These are phyloP conservation scores for Yarrowia yakushimensis DNA, from an alignment of 805 yeast species.

Conservation along the genomic window DNA sequence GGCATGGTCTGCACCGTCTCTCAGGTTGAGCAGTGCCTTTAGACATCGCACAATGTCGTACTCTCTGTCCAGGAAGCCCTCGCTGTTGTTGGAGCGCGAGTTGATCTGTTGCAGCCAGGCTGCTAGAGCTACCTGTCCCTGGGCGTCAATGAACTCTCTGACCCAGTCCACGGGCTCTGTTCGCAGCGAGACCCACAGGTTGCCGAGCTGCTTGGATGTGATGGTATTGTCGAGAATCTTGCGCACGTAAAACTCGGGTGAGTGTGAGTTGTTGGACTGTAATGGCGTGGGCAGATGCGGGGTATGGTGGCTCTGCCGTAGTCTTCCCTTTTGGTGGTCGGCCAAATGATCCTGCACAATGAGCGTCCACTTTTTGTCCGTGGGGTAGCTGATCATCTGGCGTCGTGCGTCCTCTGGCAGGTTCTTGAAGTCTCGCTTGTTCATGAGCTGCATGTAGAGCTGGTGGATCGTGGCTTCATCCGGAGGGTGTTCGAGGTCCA, in stretches of 20 bases:
- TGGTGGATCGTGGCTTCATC: constrained; percentile 64
- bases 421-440: constrained; percentile 62
- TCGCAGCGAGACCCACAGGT: constrained; percentile 85
- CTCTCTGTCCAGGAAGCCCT: constrained; percentile 62
- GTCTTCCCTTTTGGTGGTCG: constrained; percentile 58
- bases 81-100: constrained; percentile 35
- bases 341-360: constrained; percentile 81
- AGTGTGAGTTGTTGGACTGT: constrained; percentile 35
- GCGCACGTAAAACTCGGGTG: constrained; percentile 76
- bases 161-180: constrained; percentile 90
- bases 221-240: constrained; percentile 67
- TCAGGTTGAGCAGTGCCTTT: constrained; percentile 64
- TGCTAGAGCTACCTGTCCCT: constrained; percentile 77
- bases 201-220: constrained; percentile 66
- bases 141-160: constrained; percentile 64
- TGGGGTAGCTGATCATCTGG: constrained; percentile 70
- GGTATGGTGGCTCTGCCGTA: constrained; percentile 35
- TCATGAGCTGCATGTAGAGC: constrained; percentile 74
- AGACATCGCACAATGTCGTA: constrained; percentile 72
- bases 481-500: constrained; percentile 58
- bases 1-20: constrained; percentile 59
- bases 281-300: constrained; percentile 6
- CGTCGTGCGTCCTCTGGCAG: constrained; percentile 69
- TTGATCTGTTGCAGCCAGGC: constrained; percentile 54
- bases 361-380: constrained; percentile 86